Evolutionary conservation across 2,329 filamentous ascomycete species (phyloP).

Genomic region (Xylaria sp.): DNA sequence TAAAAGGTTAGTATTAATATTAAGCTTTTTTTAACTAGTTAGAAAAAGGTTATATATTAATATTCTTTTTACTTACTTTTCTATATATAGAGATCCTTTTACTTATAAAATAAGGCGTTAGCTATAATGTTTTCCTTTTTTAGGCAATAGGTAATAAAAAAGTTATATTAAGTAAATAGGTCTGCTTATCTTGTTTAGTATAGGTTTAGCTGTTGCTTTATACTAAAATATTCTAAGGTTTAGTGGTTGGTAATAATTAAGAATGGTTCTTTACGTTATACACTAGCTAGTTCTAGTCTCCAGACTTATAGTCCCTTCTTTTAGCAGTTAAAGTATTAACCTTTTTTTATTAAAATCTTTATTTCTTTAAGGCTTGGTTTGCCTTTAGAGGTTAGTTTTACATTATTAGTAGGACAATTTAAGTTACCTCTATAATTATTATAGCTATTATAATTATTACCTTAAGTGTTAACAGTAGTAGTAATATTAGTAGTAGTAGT

Average conservation of each 20-base stretch:
- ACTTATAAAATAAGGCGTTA: too few relatives aligned
- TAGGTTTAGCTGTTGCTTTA: background rate
- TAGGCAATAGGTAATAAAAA: too few relatives aligned
- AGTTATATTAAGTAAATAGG: background rate
- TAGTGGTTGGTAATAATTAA: background rate
- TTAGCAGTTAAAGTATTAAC: background rate
- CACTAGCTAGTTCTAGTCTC: too few relatives aligned
- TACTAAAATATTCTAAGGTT: background rate
- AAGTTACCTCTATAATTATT: too few relatives aligned
- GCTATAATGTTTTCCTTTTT: too few relatives aligned
- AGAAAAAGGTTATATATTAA: too few relatives aligned
- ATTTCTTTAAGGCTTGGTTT: background rate
- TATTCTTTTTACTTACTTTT: background rate
- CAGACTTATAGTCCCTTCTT: too few relatives aligned
- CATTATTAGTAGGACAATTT: background rate
- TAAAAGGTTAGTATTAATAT: background rate
- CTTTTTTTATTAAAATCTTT: background rate
- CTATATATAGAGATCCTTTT: too few relatives aligned
- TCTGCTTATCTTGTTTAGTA: background rate
- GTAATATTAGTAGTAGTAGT: too few relatives aligned
- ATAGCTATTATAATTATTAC: background rate
- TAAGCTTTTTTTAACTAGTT: background rate
- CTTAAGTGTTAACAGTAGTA: background rate
- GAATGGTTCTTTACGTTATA: background rate
- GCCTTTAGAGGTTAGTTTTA: too few relatives aligned